phyloP scores from a whole-genome alignment of 2,329 filamentous ascomycete genomes.

The Shiraia bambusicola region DNA sequence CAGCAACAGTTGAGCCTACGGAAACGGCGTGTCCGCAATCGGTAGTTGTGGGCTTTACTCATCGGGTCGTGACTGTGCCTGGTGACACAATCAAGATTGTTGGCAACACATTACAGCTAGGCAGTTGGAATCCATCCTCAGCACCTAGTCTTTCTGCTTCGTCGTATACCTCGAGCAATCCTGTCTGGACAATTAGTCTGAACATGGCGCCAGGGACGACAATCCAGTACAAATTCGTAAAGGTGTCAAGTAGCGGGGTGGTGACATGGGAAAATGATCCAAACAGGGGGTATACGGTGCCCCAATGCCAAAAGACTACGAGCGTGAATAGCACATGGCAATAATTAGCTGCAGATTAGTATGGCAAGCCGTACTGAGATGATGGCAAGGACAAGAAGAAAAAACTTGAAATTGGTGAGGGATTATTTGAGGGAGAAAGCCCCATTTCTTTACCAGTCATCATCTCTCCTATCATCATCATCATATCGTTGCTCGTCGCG shows the following conservation, averaged over 20 bases:
- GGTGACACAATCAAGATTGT: constrained; percentile 53
- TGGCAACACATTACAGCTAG: constrained; percentile 49
- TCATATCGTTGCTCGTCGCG: constrained; percentile 27
- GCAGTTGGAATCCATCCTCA: constrained; percentile 46
- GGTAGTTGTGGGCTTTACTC: constrained; percentile 47
- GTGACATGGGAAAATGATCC: constrained; percentile 50
- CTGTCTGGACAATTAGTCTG: constrained; percentile 51
- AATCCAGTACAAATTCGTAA: constrained; percentile 51
- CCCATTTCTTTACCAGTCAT: background rate
- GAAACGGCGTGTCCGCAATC: constrained; percentile 29
- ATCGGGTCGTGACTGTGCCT: constrained; percentile 50
- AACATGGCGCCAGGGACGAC: constrained; percentile 45
- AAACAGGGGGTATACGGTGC: constrained; percentile 47
- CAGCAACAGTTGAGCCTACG: constrained; percentile 9
- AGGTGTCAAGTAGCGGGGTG: constrained; percentile 48
- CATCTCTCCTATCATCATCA: constrained; percentile 17
- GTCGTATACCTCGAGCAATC: constrained; percentile 48
- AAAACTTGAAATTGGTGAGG: no score
- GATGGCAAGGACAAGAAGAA: no score
- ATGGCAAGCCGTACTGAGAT: no score
- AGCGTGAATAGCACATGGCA: constrained; percentile 28
- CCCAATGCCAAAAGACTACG: constrained; percentile 28
- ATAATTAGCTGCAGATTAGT: no score
- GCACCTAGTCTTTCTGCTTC: constrained; percentile 46
- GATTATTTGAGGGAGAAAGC: no score